A percentile compares a stretch with the other conserved stretches of the same genome.
These are phyloP conservation scores for Tricholoma terreum DNA, from an alignment of 768 basidiomycete genomes.

Conservation along the genomic window DNA sequence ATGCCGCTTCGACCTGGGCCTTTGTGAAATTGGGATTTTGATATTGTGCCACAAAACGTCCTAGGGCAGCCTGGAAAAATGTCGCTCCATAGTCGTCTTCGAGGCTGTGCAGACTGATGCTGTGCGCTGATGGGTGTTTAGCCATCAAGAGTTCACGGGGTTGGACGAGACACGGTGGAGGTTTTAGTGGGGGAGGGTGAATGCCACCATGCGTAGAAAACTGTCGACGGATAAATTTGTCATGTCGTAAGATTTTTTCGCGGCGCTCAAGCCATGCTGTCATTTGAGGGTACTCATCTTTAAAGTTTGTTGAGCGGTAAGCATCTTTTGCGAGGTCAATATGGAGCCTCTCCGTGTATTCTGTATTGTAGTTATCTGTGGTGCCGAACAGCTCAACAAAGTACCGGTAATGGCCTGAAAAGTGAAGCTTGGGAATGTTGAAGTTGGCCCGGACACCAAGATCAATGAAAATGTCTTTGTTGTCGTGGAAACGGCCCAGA, in stretches of 20 bases:
- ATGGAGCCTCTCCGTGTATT: slow-evolving; percentile 38
- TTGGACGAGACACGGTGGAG: too few relatives aligned
- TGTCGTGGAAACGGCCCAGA: too few relatives aligned
- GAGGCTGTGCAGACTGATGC: slow-evolving; percentile 15
- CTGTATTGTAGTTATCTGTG: slow-evolving; percentile 33
- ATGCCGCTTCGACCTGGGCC: too few relatives aligned
- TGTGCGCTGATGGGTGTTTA: slow-evolving; percentile 18
- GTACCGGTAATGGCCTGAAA: too few relatives aligned
- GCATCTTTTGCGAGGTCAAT: slow-evolving; percentile 40
- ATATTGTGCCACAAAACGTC: slow-evolving; percentile 18
- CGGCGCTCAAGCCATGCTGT: slow-evolving; percentile 31
- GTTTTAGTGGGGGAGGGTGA: too few relatives aligned
- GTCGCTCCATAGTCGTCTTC: slow-evolving; percentile 22
- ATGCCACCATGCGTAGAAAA: too few relatives aligned
- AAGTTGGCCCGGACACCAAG: too few relatives aligned
- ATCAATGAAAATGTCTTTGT: too few relatives aligned
- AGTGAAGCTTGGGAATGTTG: too few relatives aligned
- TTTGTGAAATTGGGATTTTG: slow-evolving; percentile 17
- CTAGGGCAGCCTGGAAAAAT: slow-evolving; percentile 20
- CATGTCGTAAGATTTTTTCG: slow-evolving; percentile 26
- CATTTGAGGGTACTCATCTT: slow-evolving; percentile 38
- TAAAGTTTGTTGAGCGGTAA: slow-evolving; percentile 34
- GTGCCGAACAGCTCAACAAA: slow-evolving; percentile 25
- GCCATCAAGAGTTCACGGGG: slow-evolving; percentile 15
- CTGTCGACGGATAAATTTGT: slow-evolving; percentile 21